These are phyloP conservation scores for Talaromyces sp. DNA, from an alignment of 2,329 filamentous ascomycete species.

Conservation along the genomic window DNA sequence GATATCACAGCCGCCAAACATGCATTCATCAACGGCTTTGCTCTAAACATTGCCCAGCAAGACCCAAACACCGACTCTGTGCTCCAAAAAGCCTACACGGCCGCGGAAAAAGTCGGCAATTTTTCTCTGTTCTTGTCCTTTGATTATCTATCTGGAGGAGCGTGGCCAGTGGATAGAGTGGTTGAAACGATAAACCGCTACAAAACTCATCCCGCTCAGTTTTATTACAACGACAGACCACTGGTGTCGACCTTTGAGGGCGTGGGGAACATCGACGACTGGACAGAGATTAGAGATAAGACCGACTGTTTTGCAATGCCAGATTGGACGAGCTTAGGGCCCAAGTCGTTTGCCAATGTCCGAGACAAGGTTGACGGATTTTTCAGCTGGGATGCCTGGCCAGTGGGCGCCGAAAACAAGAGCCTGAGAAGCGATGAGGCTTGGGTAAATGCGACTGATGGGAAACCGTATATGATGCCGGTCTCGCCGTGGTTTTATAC, in stretches of 20 bases:
- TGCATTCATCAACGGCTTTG: conserved; percentile 37
- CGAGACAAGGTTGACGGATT: conserved; percentile 30
- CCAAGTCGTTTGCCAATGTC: conserved; percentile 19
- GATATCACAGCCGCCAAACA: conserved; percentile 32
- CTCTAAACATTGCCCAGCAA: conserved; percentile 31
- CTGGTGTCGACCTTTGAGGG: conserved; percentile 44
- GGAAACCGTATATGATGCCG: conserved; percentile 47
- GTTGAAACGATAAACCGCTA: conserved; percentile 21
- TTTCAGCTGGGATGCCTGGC: conserved; percentile 42
- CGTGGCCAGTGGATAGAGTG: conserved; percentile 24
- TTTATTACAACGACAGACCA: conserved; percentile 22
- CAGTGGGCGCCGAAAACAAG: conserved; percentile 30
- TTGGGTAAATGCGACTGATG: conserved; percentile 31
- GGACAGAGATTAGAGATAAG: conserved; percentile 20
- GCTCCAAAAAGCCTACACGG: conserved; percentile 20
- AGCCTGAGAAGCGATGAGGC: conserved; percentile 31
- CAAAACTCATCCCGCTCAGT: conserved; percentile 21
- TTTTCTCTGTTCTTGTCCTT: conserved; percentile 35
- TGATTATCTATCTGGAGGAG: conserved; percentile 28
- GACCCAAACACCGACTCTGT: conserved; percentile 17
- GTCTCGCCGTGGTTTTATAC: conserved; percentile 55
- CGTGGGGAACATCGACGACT: conserved; percentile 35
- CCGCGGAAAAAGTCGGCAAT: conserved; percentile 16
- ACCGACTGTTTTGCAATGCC: conserved; percentile 42
- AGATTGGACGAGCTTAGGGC: conserved; percentile 37